Evolutionary conservation across 2,329 filamentous ascomycete genomes (phyloP).

Genomic region (Ophiostoma piceae): DNA sequence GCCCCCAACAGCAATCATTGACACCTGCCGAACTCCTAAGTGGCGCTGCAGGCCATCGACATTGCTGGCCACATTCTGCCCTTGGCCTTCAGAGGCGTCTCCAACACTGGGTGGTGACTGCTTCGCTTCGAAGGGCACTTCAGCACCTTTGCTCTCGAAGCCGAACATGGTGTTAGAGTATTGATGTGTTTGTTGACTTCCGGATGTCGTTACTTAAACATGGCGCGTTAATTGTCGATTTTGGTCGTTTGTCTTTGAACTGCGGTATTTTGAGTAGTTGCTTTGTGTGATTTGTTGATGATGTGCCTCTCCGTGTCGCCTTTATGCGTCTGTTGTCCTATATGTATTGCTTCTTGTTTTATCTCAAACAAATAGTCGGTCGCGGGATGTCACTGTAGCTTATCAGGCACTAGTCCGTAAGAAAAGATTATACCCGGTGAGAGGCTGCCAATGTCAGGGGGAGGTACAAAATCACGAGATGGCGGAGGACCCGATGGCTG

Average conservation of each 20-base stretch:
- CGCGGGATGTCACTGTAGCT: neutral
- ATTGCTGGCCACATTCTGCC: neutral
- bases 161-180: neutral
- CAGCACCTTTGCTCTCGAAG: neutral
- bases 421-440: neutral
- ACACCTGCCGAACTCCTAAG: constrained; percentile 51
- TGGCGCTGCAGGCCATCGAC: constrained; percentile 39
- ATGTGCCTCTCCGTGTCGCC: neutral
- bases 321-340: neutral
- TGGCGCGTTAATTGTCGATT: neutral
- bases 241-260: neutral
- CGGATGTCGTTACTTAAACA: neutral
- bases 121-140: neutral
- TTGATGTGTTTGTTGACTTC: neutral
- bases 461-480: neutral
- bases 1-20: constrained; percentile 54
- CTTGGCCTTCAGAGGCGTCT: neutral
- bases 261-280: neutral
- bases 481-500: neutral
- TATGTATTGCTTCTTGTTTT: neutral
- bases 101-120: neutral
- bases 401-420: neutral
- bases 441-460: neutral
- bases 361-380: neutral
- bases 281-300: neutral